Evolutionary conservation across 2,329 filamentous ascomycete species (phyloP), one percentile per base, ranked within the genome.

Genomic region (Didymella exigua): DNA sequence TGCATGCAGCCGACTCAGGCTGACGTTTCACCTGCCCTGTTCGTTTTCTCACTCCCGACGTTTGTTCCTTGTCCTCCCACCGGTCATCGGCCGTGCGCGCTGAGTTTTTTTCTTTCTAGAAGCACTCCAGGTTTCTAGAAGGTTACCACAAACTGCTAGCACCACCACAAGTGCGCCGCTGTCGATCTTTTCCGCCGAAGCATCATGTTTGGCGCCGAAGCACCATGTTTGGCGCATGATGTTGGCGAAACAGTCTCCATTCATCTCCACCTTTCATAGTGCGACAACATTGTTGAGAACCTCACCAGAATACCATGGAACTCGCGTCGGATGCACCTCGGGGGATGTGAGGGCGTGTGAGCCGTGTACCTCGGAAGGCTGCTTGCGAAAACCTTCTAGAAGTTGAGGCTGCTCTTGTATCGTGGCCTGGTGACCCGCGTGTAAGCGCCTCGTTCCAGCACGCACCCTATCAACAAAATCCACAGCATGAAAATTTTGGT

Each of bases 121-220:
- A 68, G 42, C 41, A 49, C 54, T 60, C 42, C 49, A 54, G 48
- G 34, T 61, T 72, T 74, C 71, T 63, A 69, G 71, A 73, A 73
- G 60, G 42, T 60, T 73, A 53, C 70, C 62, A 30, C 40, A 70
- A 63, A 24, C 41, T 52, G 60, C 19, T 67, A 68, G 57, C 42
- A 49, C 58, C 46, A 52, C 49, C 55, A 56, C 51, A 52, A 54
- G 43, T 52, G 53, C 60, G 59, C 63, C 61, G 60, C 58, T 49
- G 66, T 63, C 62, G 62, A 67, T 71, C 67, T 42, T 55, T 64
- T 58, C 49, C 42, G 55, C 45, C 16, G 59, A 26, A 49, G 50
- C 59, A 58, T 61, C 60, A 54, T 60, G 50, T 60, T 58, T 49
- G 46, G 53, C 57, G 60, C 62, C 16, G 59, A 26, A 49, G 50